phyloP scores from a whole-genome alignment of 495 filamentous ascomycete species.

The Paragyromitra xinjiangensis region DNA sequence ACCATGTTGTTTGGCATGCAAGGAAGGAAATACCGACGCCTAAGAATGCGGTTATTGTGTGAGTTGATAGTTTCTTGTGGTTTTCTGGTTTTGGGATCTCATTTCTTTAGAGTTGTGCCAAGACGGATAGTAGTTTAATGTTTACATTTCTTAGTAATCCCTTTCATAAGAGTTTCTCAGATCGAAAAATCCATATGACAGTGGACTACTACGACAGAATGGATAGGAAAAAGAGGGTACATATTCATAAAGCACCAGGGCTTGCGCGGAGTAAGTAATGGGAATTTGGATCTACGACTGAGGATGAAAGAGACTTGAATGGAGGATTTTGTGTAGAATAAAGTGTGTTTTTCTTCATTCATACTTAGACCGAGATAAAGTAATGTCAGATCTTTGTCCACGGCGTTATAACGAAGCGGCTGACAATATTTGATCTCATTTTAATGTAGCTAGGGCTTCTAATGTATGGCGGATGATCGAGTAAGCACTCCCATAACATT shows the following conservation, averaged over 20 bases:
- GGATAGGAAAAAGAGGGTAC: neutral
- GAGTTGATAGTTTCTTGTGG: neutral
- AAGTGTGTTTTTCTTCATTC: too few relatives aligned
- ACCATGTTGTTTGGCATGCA: conserved; percentile 11
- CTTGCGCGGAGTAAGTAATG: neutral
- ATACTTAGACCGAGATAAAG: too few relatives aligned
- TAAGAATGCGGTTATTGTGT: neutral
- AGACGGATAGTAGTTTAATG: neutral
- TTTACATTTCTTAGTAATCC: neutral
- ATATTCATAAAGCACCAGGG: neutral
- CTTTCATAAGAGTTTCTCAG: conserved; percentile 1
- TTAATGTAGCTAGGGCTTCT: too few relatives aligned
- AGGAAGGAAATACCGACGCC: neutral
- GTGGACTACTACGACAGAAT: neutral
- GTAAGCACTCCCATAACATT: too few relatives aligned
- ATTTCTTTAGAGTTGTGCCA: neutral
- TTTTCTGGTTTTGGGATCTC: neutral
- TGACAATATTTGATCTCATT: too few relatives aligned
- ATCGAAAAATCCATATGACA: neutral
- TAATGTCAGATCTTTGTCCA: too few relatives aligned
- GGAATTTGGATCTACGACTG: neutral
- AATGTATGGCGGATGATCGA: too few relatives aligned
- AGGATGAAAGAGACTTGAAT: too few relatives aligned
- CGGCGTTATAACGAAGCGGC: too few relatives aligned
- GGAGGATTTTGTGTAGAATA: too few relatives aligned